Evolutionary conservation across 2,329 filamentous ascomycete genomes (phyloP).

Genomic region (Colletotrichum viniferum): DNA sequence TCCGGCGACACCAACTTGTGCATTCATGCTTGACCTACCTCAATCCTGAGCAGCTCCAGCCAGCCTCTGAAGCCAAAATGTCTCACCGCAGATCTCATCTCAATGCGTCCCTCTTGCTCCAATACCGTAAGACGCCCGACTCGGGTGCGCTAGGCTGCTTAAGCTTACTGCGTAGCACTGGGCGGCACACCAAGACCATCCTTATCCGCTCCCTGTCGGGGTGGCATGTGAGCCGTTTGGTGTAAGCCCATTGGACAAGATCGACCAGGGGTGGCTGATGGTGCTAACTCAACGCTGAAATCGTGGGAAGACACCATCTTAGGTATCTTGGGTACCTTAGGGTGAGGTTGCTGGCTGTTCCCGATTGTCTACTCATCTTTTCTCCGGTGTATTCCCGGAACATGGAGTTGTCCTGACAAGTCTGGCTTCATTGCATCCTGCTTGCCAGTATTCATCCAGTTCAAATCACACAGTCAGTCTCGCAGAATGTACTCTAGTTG

Average conservation of each 20-base stretch:
- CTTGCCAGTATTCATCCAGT: neutral
- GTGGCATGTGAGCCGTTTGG: constrained; percentile 15
- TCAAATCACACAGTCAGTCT: neutral
- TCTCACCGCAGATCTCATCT: constrained; percentile 7
- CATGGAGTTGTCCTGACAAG: neutral
- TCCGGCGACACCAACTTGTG: neutral
- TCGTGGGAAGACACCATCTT: neutral
- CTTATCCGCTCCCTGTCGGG: neutral
- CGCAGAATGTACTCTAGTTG: neutral
- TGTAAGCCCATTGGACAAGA: constrained; percentile 17
- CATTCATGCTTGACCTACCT: neutral
- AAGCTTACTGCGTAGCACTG: constrained; percentile 1
- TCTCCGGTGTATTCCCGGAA: neutral
- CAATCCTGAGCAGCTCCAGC: neutral
- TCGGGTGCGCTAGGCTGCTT: neutral
- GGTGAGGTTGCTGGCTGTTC: neutral
- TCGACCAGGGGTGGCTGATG: neutral
- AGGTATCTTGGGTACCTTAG: neutral
- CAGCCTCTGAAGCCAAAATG: neutral
- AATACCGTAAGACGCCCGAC: neutral
- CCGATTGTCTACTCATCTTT: neutral
- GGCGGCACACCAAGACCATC: neutral
- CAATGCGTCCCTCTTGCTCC: neutral
- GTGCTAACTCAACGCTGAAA: neutral
- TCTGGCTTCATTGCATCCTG: neutral